Base-by-base conservation (phyloP, 208 protist species). In the Crithidia acanthocephali region DNA sequence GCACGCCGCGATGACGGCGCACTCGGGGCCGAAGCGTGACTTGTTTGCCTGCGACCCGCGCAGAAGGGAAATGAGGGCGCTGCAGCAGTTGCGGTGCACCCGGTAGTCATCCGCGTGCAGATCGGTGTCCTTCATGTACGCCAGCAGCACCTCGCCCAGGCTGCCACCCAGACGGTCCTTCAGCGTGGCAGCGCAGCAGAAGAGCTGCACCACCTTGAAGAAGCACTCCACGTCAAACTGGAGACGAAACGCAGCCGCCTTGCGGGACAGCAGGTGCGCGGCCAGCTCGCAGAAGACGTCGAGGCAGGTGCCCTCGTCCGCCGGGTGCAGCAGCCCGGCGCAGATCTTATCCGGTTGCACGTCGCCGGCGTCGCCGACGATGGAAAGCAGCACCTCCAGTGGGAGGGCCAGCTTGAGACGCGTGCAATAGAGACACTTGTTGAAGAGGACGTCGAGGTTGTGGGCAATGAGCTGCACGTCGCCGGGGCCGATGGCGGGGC, bases 11-110 rank as follows among this genome's bases (percentile, higher is more conserved):
- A 96, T 79, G 13, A 56, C 59, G 16, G 67, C 75, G 67, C 85
- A 90, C 51, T 81, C 76, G 22, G 77, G 72, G 53, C 76, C 80
- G 23, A 96, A 69, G 20, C 82, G 81, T 32, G 86, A 87, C 65
- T 96, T 96, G 72, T 96, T 96, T 18, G 56, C 75, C 61, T 72
- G 84, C 27, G 88, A 94, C 33, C 88, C 85, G 16, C 88, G 88
- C 55, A 94, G 68, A 16, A 96, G 80, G 0, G 88, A 86, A 47
- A 96, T 96, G 45, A 96, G 59, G 5, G 85, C 68, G 63, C 88
- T 92, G 30, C 88, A 88, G 63, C 87, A 91, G 72, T 72, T 76
- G 62, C 91, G 86, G 47, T 74, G 65, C 27, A 93, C 79, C 18
- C 88, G 85, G 67, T 92, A 91, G 62, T 94, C 91, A 52, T 93